Conservation (phyloP, 1,139 yeast species). For the Blastobotrys serpentis region DNA sequence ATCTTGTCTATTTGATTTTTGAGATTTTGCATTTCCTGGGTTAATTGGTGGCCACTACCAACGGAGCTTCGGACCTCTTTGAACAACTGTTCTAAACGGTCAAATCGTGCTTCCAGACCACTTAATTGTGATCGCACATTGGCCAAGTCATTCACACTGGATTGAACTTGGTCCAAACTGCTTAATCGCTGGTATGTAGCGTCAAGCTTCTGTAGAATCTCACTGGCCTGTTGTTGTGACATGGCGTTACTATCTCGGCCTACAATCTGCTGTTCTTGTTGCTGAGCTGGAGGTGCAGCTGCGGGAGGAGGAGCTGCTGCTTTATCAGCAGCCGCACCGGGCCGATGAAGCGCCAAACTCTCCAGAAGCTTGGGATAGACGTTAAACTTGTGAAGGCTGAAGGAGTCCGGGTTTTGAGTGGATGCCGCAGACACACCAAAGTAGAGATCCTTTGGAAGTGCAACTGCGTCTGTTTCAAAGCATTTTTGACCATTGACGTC, state of each 20-base stretch:
- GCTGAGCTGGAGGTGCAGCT: slow-evolving; percentile 11
- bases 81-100: slow-evolving; percentile 17
- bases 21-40: slow-evolving; percentile 26
- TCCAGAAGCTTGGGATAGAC: slow-evolving; percentile 20
- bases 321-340: slow-evolving; percentile 3
- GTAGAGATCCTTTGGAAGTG: slow-evolving; percentile 35
- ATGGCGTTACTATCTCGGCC: slow-evolving; percentile 11
- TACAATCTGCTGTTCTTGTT: slow-evolving; percentile 8
- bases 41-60: slow-evolving; percentile 22
- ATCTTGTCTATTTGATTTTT: slow-evolving; percentile 27
- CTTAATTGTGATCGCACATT: slow-evolving; percentile 15
- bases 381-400: slow-evolving; percentile 31
- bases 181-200: slow-evolving; percentile 18
- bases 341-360: not conserved
- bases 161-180: slow-evolving; percentile 15
- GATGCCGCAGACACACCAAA: slow-evolving; percentile 41
- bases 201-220: slow-evolving; percentile 23
- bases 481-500: slow-evolving; percentile 42
- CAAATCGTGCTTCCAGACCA: slow-evolving; percentile 20
- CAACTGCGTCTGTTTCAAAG: slow-evolving; percentile 36
- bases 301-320: slow-evolving; percentile 3
- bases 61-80: slow-evolving; percentile 14
- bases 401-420: slow-evolving; percentile 35
- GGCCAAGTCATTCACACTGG: slow-evolving; percentile 12
- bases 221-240: slow-evolving; percentile 17